Evolutionary conservation across 2,329 filamentous ascomycete genomes (phyloP).

Genomic region (Penicillium sumatraense): DNA sequence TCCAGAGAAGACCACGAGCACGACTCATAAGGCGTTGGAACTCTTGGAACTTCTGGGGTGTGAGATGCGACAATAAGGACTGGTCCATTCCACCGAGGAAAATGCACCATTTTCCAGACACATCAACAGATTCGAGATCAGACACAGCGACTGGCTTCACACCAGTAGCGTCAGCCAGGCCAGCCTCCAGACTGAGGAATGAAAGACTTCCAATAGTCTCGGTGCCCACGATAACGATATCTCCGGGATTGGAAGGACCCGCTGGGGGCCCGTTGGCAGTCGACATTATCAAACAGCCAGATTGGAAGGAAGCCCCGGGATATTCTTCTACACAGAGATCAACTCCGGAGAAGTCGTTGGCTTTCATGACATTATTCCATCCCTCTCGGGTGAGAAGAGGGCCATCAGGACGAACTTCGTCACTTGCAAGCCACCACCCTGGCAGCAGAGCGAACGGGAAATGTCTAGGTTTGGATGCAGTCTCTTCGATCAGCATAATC

Average conservation of each 20-base stretch:
- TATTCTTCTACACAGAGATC: constrained; percentile 27
- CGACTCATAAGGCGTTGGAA: constrained; percentile 22
- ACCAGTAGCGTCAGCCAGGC: constrained; percentile 18
- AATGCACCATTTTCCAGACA: constrained; percentile 27
- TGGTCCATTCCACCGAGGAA: constrained; percentile 28
- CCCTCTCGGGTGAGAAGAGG: constrained; percentile 23
- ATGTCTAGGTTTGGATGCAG: constrained; percentile 19
- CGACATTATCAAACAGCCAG: constrained; percentile 25
- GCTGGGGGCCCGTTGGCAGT: constrained; percentile 16
- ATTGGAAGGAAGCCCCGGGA: constrained; percentile 24
- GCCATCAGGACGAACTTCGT: constrained; percentile 29
- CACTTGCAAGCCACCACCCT: constrained; percentile 44
- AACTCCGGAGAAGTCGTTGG: constrained; percentile 26
- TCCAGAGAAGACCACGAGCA: constrained; percentile 25
- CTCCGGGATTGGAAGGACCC: constrained; percentile 15
- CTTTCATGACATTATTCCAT: constrained; percentile 25
- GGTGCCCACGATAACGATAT: constrained; percentile 22
- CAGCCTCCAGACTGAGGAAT: constrained; percentile 14
- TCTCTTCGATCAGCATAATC: constrained; percentile 33
- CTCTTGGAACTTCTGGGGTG: constrained; percentile 15
- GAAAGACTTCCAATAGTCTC: constrained; percentile 18
- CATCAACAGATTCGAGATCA: constrained; percentile 12
- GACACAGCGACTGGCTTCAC: constrained; percentile 8
- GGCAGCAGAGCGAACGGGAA: constrained; percentile 42
- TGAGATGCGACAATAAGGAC: constrained; percentile 22